Base-by-base conservation (phyloP, 2,329 filamentous ascomycete genomes). In the Fusarium pilosicola region DNA sequence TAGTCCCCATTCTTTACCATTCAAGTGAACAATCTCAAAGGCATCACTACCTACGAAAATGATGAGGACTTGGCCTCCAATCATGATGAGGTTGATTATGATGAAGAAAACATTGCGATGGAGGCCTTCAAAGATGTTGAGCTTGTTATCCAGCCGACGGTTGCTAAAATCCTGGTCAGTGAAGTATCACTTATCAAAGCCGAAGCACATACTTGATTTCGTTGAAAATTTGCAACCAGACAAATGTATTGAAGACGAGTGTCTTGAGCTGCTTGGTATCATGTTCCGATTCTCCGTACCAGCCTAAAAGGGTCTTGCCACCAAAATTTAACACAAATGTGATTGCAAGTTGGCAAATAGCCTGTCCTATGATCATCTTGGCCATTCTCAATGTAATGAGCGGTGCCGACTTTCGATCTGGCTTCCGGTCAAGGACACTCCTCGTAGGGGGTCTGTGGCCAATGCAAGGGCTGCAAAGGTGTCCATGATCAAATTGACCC, bases 41-140 rank as follows among this genome's bases (percentile, higher is more conserved):
- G 94, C 94, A 17, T 86, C 83, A 45, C 93, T 91, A 71, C 94
- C 94, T 62, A 97, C 89, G 75, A 93, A 96, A 74, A 97, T 89
- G 79, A 97, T 97, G 83, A 97, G 88, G 26, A 95, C 85, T 79
- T 97, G 95, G 14, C 93, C 93, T 72, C 90, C 94, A 67, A 96
- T 87, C 92, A 97, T 97, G 82, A 96, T 87, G 62, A 88, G 79
- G 82, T 95, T 93, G 82, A 97, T 97, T 32, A 85, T 85, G 36
- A 95, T 87, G 85, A 97, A 97, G 86, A 95, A 96, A 79, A 88
- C 90, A 80, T 97, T 97, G 76, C 87, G 88, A 26, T 88, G 87
- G 65, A 97, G 90, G 62, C 93, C 93, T 81, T 97, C 94, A 66
- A 97, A 94, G 65, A 97, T 92, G 81, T 97, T 97, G 84, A 96